These are phyloP conservation scores for Lathyrus sativus DNA, from an alignment of 306 rosid genomes.

Conservation along the genomic window DNA sequence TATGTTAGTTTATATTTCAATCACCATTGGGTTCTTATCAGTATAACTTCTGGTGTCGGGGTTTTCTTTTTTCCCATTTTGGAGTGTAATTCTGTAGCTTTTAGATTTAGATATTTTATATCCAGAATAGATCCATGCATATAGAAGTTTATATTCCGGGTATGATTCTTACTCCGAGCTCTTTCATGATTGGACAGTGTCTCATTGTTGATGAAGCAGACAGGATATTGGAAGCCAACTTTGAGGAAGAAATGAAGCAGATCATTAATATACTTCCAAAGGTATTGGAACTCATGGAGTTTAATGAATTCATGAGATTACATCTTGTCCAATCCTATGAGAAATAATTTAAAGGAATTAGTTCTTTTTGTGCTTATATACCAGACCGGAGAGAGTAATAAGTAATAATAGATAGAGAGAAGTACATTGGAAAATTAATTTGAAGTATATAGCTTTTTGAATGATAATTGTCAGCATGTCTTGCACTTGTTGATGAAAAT, in stretches of 20 bases:
- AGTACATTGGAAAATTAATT: slow-evolving; percentile 12
- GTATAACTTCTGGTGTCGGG: neutral
- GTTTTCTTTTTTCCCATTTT: neutral
- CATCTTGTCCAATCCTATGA: slow-evolving; percentile 3
- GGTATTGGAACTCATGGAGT: slow-evolving; percentile 47
- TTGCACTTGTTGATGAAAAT: no score
- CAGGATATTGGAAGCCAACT: slow-evolving; percentile 92
- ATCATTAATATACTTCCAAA: slow-evolving; percentile 75
- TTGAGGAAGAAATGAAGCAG: slow-evolving; percentile 97
- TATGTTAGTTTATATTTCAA: neutral
- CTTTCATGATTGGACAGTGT: slow-evolving; percentile 59
- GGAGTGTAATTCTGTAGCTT: neutral
- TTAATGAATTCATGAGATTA: slow-evolving; percentile 17
- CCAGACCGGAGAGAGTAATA: no score
- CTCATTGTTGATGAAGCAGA: slow-evolving; percentile 94
- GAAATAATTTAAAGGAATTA: neutral
- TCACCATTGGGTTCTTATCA: neutral
- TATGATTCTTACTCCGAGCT: slow-evolving; percentile 35
- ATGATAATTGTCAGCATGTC: neutral
- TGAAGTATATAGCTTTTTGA: neutral
- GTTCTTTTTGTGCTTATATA: no score
- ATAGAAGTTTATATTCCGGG: slow-evolving; percentile 34
- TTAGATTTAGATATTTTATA: slow-evolving; percentile 12
- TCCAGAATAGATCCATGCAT: slow-evolving; percentile 25
- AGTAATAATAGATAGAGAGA: neutral